Evolutionary conservation across 306 rosid species (phyloP).

Genomic region (Styphnolobium japonicum): DNA sequence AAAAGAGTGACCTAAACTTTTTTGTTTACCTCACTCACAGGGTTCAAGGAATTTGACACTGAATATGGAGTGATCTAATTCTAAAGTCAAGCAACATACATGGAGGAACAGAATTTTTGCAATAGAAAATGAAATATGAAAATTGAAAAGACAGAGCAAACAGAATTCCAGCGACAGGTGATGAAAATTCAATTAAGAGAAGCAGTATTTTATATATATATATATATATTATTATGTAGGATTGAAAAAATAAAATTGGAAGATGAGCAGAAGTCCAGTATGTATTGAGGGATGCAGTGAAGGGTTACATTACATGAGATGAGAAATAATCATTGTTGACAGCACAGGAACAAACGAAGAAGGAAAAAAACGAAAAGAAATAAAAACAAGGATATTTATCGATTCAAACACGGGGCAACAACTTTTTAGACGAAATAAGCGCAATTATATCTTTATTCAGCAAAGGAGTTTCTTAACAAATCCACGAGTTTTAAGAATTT

Average conservation of each 20-base stretch:
- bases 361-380: not conserved
- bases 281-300: no score
- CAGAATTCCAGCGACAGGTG: not conserved
- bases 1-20: not conserved
- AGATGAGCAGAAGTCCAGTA: no score
- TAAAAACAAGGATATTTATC: no score
- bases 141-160: not conserved
- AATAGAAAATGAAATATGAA: not conserved
- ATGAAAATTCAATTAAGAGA: not conserved
- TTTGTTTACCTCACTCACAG: not conserved
- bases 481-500: not conserved
- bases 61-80: not conserved
- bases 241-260: no score
- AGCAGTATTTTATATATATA: not conserved
- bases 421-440: not conserved
- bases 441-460: not conserved
- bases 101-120: not conserved
- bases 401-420: not conserved
- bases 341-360: not conserved
- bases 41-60: not conserved
- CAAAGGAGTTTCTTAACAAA: not conserved
- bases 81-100: not conserved
- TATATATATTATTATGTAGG: no score
- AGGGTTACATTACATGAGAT: not conserved
- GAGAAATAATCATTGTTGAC: not conserved